Base-by-base conservation (phyloP, 257 asterid genomes). In the Fraxinus anomala region DNA sequence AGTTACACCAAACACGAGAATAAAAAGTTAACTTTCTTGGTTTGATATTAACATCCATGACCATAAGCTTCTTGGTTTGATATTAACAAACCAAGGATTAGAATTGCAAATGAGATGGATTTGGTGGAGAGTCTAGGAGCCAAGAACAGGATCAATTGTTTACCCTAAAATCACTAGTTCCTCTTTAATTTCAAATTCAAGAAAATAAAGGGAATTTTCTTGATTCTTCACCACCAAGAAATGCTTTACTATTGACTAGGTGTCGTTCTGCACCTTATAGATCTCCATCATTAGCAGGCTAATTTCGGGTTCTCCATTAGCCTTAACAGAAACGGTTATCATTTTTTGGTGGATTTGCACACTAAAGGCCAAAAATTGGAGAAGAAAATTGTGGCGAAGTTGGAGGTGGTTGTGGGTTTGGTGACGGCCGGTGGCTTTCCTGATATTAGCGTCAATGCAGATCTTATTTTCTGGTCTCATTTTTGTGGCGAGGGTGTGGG, bases 201-300 rank as follows among this genome's bases (percentile, higher is more conserved):
- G 80, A 74, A 63, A 40, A 17, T 65, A 70, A 77, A 77, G 39
- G 56, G 66, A 82, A 72, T 69, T 34, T 74, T 44, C 37, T 17
- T 24, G 54, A 75, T 59, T 1, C 82, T 42, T 68, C 80, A 21
- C 90, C 87, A 5, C 89, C 90, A 0, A 76, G 75, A 33, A 80
- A 87, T 69, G 90, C 90, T 3, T 74, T 87, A 3, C 47, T 83
- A 39, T 68, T 87, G 67, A 85, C 88, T 39, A 74, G 91, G 42
- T 87, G 88, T 66, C 85, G 87, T 81, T 85, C 89, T 74, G 89
- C 89, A 24, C 89, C 89, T 4, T 85, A 85, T 26, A 81, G 87
- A 83, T 87, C 91, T 74, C 83, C 91, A 0, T 87, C 91, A 17
- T 69, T 87, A 19, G 91, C 87, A 10, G 61, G 82, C 56, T 76